Percentiles rank a stretch among this genome's conserved stretches.
These are phyloP conservation scores for Petunia hybrid DNA, from an alignment of 305 asterid species.

Conservation along the genomic window DNA sequence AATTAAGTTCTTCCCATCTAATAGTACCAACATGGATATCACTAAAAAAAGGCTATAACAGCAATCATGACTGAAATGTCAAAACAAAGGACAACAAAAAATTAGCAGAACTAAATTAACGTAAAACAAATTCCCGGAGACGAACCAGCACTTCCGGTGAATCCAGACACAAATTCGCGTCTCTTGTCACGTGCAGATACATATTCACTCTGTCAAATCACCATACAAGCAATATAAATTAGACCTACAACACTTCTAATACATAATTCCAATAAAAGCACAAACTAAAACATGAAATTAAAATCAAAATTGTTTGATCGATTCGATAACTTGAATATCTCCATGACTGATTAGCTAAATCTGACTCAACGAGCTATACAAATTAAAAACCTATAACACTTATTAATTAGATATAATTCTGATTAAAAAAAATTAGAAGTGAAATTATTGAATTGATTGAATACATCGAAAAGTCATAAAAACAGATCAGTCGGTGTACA, in stretches of 20 bases:
- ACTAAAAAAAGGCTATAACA: neutral
- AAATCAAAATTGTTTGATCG: neutral
- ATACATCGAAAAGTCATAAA: too few relatives aligned
- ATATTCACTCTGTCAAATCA: conserved; percentile 83
- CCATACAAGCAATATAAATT: conserved; percentile 16
- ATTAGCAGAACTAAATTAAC: neutral
- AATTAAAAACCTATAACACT: too few relatives aligned
- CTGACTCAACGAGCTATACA: neutral
- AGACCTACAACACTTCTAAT: conserved; percentile 10
- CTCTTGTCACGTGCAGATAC: conserved; percentile 90
- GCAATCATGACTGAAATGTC: neutral
- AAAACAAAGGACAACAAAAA: neutral
- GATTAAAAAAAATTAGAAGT: too few relatives aligned
- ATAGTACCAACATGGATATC: neutral
- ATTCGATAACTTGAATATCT: neutral
- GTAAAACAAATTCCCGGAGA: too few relatives aligned
- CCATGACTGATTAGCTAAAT: neutral
- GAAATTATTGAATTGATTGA: too few relatives aligned
- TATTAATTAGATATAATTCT: too few relatives aligned
- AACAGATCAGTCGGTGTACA: too few relatives aligned
- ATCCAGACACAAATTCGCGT: conserved; percentile 87
- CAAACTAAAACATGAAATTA: neutral
- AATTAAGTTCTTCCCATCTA: neutral
- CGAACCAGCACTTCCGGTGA: conserved; percentile 94
- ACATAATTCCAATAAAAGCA: conserved; percentile 12